Percentiles rank a stretch among this genome's conserved stretches.
These are phyloP conservation scores for Odontarrhena argentea DNA, from an alignment of 345 rosid genomes.

Conservation along the genomic window DNA sequence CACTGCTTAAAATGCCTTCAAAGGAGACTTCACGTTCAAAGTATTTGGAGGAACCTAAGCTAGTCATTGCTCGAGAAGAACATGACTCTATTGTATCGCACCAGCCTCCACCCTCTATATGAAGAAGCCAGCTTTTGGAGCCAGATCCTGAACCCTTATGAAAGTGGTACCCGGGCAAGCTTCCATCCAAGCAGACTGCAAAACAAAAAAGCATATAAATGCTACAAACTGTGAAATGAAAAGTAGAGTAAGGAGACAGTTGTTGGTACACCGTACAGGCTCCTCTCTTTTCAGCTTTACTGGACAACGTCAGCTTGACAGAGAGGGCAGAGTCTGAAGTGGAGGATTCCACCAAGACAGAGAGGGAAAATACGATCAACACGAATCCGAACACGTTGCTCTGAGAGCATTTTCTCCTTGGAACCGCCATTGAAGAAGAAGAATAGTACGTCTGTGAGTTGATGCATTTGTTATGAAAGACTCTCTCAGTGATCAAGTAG, in stretches of 20 bases:
- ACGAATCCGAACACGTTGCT: slow-evolving; percentile 54
- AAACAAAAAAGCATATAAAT: not conserved
- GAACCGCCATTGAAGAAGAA: slow-evolving; percentile 46
- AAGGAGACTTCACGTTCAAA: slow-evolving; percentile 56
- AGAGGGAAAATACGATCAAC: slow-evolving; percentile 45
- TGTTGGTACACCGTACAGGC: slow-evolving; percentile 53
- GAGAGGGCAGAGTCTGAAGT: slow-evolving; percentile 30
- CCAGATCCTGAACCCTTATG: slow-evolving; percentile 73
- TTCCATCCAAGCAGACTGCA: slow-evolving; percentile 85
- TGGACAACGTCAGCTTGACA: slow-evolving; percentile 56
- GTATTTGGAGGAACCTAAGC: slow-evolving; percentile 64
- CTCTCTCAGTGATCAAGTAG: no score
- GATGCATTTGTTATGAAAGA: no score
- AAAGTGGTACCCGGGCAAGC: slow-evolving; percentile 74
- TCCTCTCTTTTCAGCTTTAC: slow-evolving; percentile 58
- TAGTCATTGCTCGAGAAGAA: slow-evolving; percentile 49
- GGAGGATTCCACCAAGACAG: slow-evolving; percentile 42
- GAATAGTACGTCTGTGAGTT: no score
- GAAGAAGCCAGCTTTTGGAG: slow-evolving; percentile 73
- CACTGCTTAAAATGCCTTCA: slow-evolving; percentile 59
- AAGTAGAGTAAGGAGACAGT: not conserved
- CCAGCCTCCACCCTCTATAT: slow-evolving; percentile 94
- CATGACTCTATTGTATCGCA: slow-evolving; percentile 59
- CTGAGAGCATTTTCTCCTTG: slow-evolving; percentile 36
- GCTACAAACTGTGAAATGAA: not conserved